These are phyloP conservation scores for Bifiguratus adelaidae DNA, from an alignment of 192 early-diverging fungal species.

Conservation along the genomic window DNA sequence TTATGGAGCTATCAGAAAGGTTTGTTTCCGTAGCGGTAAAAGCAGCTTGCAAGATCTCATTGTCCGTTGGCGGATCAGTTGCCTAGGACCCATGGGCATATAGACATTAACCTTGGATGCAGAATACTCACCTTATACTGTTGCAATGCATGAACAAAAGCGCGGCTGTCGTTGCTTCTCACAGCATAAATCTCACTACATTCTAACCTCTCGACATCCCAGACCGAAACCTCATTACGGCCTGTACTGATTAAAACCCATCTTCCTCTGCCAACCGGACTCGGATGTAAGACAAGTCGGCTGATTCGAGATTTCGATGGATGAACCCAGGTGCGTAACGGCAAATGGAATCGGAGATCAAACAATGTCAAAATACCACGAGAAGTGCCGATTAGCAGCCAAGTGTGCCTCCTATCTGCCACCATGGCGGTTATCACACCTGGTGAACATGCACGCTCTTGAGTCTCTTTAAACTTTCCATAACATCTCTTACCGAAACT, in stretches of 20 bases:
- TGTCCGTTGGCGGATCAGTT: constrained; percentile 20
- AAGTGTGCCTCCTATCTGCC: constrained; percentile 45
- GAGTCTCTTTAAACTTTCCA: background rate
- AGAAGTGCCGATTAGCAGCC: constrained; percentile 64
- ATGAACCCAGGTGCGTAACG: constrained; percentile 65
- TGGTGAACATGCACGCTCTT: background rate
- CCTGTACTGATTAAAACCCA: constrained; percentile 56
- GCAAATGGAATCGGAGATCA: constrained; percentile 68
- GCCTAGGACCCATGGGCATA: constrained; percentile 18
- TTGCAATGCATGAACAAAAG: constrained; percentile 22
- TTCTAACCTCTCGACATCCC: constrained; percentile 63
- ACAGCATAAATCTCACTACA: constrained; percentile 68
- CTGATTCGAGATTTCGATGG: constrained; percentile 54
- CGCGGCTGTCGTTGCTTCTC: constrained; percentile 33
- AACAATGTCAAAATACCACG: constrained; percentile 68
- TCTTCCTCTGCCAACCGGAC: constrained; percentile 27
- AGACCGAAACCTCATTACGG: constrained; percentile 66
- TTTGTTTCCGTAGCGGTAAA: constrained; percentile 43
- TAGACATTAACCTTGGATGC: background rate
- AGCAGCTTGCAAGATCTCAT: constrained; percentile 38
- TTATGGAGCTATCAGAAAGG: constrained; percentile 44
- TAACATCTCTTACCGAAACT: constrained; percentile 30
- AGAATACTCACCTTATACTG: constrained; percentile 30
- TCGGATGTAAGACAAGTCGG: constrained; percentile 34
- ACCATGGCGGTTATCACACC: constrained; percentile 63